Evolutionary conservation across 352 stramenopile species (phyloP).

Genomic region (Pythium aquatile): DNA sequence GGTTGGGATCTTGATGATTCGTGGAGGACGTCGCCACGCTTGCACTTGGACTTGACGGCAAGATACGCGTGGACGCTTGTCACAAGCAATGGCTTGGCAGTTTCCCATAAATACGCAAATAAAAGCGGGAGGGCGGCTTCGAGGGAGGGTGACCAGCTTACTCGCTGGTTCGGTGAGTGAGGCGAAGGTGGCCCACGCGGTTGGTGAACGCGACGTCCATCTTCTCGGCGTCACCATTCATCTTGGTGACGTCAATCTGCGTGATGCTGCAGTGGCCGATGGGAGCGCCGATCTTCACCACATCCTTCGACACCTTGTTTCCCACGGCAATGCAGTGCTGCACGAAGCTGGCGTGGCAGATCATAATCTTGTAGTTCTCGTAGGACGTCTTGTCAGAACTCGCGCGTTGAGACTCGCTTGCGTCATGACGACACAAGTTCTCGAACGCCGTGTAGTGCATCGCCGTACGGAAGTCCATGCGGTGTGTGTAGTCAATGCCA

Average conservation of each 20-base stretch:
- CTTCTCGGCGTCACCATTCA: conserved; percentile 33
- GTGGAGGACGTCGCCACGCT: not conserved
- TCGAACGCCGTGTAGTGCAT: conserved; percentile 81
- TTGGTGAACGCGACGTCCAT: conserved; percentile 59
- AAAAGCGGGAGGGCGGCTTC: not conserved
- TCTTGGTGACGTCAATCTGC: conserved; percentile 53
- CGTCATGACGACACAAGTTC: conserved; percentile 57
- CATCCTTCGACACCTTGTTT: conserved; percentile 65
- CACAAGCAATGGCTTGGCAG: not conserved
- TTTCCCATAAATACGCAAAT: conserved; percentile 21
- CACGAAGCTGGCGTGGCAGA: conserved; percentile 74
- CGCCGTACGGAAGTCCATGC: conserved; percentile 69
- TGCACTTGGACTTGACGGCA: not conserved
- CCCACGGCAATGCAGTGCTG: conserved; percentile 68
- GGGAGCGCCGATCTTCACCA: conserved; percentile 72
- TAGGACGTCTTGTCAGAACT: conserved; percentile 20
- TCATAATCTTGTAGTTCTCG: conserved; percentile 70
- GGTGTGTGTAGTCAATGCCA: conserved; percentile 45
- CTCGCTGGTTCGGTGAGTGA: conserved; percentile 75
- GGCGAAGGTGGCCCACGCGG: conserved; percentile 61
- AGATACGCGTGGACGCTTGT: not conserved
- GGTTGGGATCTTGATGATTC: not conserved
- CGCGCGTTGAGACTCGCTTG: conserved; percentile 16
- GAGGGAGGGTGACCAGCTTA: conserved; percentile 25
- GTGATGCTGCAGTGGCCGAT: conserved; percentile 77